A percentile compares a stretch with the other conserved stretches of the same genome.
These are phyloP conservation scores for Hsuehochloa calcarea DNA, from an alignment of 176 grass and related monocot species.

Conservation along the genomic window DNA sequence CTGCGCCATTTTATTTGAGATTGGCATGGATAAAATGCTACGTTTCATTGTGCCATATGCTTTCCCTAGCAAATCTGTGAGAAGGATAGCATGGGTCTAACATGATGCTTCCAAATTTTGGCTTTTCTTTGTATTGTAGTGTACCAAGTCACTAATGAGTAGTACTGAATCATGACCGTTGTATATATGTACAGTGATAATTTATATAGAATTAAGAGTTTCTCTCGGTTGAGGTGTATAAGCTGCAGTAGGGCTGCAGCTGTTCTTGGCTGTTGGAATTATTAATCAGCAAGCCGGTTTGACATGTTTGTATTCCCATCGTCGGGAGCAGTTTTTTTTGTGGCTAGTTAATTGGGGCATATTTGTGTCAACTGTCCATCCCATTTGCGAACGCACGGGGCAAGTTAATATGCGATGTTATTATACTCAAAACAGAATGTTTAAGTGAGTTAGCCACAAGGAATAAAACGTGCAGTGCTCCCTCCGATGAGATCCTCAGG, in stretches of 20 bases:
- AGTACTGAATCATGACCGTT: conserved; percentile 33
- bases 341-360: neutral
- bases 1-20: conserved; percentile 1
- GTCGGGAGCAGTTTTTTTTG: neutral
- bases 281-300: neutral
- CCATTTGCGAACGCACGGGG: neutral
- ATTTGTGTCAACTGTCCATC: neutral
- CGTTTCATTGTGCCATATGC: conserved; percentile 44
- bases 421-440: neutral
- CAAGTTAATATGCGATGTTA: neutral
- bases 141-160: conserved; percentile 19
- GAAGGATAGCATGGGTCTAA: conserved; percentile 48
- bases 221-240: conserved; percentile 25
- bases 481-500: neutral
- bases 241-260: neutral
- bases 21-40: conserved; percentile 66
- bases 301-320: conserved; percentile 1
- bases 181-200: conserved; percentile 57
- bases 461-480: neutral
- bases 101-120: conserved; percentile 37
- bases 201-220: conserved; percentile 44
- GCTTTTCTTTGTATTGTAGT: conserved; percentile 42
- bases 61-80: conserved; percentile 46
- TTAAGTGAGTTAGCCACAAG: neutral
- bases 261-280: neutral